These are phyloP conservation scores for Hippophae tibetana DNA, from an alignment of 306 rosid genomes.

Conservation along the genomic window DNA sequence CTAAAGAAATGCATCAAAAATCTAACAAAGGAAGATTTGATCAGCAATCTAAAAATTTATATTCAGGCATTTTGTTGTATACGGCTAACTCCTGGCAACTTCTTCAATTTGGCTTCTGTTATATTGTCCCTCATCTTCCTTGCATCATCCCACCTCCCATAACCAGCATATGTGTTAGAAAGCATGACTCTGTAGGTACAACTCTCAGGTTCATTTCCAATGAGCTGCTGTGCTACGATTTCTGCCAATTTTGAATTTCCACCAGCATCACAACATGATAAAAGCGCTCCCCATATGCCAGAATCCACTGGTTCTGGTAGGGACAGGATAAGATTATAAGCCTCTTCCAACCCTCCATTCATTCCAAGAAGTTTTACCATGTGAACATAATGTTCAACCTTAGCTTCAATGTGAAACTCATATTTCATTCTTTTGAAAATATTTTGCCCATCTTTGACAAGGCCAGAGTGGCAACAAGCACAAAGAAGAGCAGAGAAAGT, in stretches of 20 bases:
- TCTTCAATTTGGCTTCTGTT: slow-evolving; percentile 33
- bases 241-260: slow-evolving; percentile 66
- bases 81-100: slow-evolving; percentile 67
- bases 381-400: slow-evolving; percentile 71
- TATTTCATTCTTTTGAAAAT: slow-evolving; percentile 59
- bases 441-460: slow-evolving; percentile 51
- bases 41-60: slow-evolving; percentile 1
- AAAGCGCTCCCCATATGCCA: slow-evolving; percentile 79
- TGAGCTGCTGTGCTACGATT: slow-evolving; percentile 46
- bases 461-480: slow-evolving; percentile 80
- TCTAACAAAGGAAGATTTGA: background rate
- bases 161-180: slow-evolving; percentile 63
- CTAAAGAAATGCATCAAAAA: background rate
- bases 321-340: slow-evolving; percentile 49
- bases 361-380: slow-evolving; percentile 81
- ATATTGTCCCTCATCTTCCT: slow-evolving; percentile 50
- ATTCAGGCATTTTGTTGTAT: slow-evolving; percentile 26
- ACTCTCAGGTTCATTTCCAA: slow-evolving; percentile 37
- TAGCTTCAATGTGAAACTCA: slow-evolving; percentile 44
- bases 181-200: slow-evolving; percentile 61
- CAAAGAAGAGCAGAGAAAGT: slow-evolving; percentile 83
- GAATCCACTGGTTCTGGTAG: slow-evolving; percentile 66
- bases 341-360: slow-evolving; percentile 70
- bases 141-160: slow-evolving; percentile 73
- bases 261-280: slow-evolving; percentile 64